A percentile compares a stretch with the other conserved stretches of the same genome.
phyloP scores from a whole-genome alignment of 2,329 filamentous ascomycete genomes.

The Trichothecium sympodiale region DNA sequence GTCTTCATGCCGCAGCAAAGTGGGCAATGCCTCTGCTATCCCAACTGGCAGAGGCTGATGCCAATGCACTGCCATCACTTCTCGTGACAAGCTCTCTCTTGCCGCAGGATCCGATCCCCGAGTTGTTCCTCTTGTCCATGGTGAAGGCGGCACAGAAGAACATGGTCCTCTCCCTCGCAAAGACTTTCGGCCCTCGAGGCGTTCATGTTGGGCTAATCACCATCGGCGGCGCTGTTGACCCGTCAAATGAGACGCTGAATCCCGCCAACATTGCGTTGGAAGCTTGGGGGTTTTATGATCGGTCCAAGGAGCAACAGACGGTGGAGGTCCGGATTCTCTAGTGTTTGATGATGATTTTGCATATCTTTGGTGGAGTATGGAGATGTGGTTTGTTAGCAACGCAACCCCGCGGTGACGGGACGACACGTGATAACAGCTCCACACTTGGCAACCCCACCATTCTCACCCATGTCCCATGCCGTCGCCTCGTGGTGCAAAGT shows the following conservation, averaged over 20 bases:
- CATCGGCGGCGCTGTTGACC: constrained; percentile 25
- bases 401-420: no score
- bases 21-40: constrained; percentile 32
- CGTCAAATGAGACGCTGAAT: constrained; percentile 6
- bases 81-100: constrained; percentile 37
- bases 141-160: constrained; percentile 40
- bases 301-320: constrained; percentile 3
- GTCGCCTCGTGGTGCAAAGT: no score
- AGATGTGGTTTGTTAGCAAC: no score
- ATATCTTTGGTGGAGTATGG: no score
- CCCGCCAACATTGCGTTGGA: constrained; percentile 8
- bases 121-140: constrained; percentile 36
- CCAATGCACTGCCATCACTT: constrained; percentile 22
- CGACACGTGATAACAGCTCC: no score
- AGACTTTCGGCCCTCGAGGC: constrained; percentile 23
- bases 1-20: constrained; percentile 34
- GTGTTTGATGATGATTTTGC: no score
- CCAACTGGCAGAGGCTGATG: constrained; percentile 16
- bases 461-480: no score
- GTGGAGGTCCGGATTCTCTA: no score
- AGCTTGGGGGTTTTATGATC: constrained; percentile 9
- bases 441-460: no score
- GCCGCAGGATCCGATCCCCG: constrained; percentile 29
- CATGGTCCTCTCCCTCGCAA: constrained; percentile 30
- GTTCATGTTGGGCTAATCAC: constrained; percentile 36